These are phyloP conservation scores for Penicillium crustosum DNA, from an alignment of 2,329 filamentous ascomycete genomes.

Conservation along the genomic window DNA sequence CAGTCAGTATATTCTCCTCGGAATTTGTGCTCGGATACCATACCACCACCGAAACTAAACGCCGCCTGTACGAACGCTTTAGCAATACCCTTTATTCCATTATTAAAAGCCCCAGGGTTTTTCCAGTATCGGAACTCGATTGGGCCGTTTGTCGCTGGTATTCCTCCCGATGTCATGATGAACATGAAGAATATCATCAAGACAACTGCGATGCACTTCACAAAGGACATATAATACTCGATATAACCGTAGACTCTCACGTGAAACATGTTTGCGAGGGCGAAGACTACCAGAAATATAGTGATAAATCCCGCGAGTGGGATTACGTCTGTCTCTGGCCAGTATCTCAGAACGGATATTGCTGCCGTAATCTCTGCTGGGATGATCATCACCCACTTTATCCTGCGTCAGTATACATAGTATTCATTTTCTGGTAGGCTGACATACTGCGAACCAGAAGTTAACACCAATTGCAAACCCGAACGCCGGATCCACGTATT, in stretches of 20 bases:
- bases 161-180: constrained; percentile 38
- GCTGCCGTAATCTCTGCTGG: constrained; percentile 40
- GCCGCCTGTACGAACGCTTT: constrained; percentile 38
- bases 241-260: constrained; percentile 33
- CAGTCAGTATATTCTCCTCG: background rate
- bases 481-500: constrained; percentile 37
- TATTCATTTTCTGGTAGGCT: background rate
- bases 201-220: constrained; percentile 33
- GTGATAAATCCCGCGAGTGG: constrained; percentile 37
- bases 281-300: constrained; percentile 32
- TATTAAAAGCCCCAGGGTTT: constrained; percentile 30
- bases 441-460: constrained; percentile 34
- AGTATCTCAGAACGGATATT: constrained; percentile 34
- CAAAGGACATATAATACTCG: constrained; percentile 34
- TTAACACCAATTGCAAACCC: constrained; percentile 38
- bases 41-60: constrained; percentile 35
- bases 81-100: constrained; percentile 37
- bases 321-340: constrained; percentile 29
- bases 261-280: constrained; percentile 29
- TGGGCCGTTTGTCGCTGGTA: constrained; percentile 32
- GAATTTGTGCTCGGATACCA: background rate
- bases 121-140: constrained; percentile 36
- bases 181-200: constrained; percentile 38
- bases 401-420: background rate
- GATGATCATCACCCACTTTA: constrained; percentile 34